These are phyloP conservation scores for Piper betle DNA, from an alignment of 164 flowering plant species.

Conservation along the genomic window DNA sequence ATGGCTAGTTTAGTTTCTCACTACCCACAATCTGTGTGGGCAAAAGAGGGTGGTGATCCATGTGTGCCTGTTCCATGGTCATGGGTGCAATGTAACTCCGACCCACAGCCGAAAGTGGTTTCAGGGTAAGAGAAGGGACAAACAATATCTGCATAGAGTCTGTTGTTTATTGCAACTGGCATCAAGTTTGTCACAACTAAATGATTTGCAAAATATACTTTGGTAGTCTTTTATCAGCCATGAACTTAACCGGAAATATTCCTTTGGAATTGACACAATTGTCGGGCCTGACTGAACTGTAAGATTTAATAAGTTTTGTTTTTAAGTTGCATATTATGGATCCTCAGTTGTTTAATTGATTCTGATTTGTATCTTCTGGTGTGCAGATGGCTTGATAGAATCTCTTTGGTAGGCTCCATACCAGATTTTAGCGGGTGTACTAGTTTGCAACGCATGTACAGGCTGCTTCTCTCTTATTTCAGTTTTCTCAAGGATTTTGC, in stretches of 20 bases:
- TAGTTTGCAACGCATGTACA: slow-evolving; percentile 53
- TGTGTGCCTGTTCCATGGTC: slow-evolving; percentile 92
- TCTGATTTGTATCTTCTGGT: neutral
- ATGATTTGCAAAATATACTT: neutral
- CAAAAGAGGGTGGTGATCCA: slow-evolving; percentile 94
- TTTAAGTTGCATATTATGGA: neutral
- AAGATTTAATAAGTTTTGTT: slow-evolving; percentile 17
- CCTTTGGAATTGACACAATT: slow-evolving; percentile 59
- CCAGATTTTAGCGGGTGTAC: neutral
- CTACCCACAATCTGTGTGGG: slow-evolving; percentile 60
- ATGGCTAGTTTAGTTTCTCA: slow-evolving; percentile 32
- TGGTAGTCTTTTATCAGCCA: slow-evolving; percentile 53
- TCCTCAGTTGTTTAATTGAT: slow-evolving; percentile 1
- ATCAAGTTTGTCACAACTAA: neutral
- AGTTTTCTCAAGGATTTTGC: neutral
- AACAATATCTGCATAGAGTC: neutral
- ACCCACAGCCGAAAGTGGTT: slow-evolving; percentile 59
- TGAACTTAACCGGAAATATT: slow-evolving; percentile 75
- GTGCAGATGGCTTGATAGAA: slow-evolving; percentile 14
- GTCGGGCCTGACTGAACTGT: slow-evolving; percentile 72
- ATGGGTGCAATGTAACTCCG: slow-evolving; percentile 74
- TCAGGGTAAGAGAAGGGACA: slow-evolving; percentile 33
- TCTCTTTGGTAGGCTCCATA: slow-evolving; percentile 30
- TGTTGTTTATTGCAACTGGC: no score
- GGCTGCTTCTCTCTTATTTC: neutral